These are phyloP conservation scores for Saccharomycopsis sp. DNA, from an alignment of 805 yeast species.

Conservation along the genomic window DNA sequence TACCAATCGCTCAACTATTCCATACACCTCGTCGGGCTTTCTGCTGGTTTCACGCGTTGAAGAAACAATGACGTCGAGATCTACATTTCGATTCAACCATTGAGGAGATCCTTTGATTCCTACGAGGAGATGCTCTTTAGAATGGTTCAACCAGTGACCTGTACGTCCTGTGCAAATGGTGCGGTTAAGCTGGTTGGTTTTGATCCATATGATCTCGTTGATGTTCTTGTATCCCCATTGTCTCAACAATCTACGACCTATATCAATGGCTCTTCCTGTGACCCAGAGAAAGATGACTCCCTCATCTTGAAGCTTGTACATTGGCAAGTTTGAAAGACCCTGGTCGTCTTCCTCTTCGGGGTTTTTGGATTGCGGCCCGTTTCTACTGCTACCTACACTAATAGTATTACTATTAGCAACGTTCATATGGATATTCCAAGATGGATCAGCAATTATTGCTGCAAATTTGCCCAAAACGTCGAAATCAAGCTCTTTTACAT, in stretches of 20 bases:
- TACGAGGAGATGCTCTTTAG: constrained; percentile 83
- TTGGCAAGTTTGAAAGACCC: constrained; percentile 60
- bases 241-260: constrained; percentile 68
- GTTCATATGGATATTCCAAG: constrained; percentile 95
- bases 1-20: constrained; percentile 75
- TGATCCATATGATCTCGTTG: constrained; percentile 87
- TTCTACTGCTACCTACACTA: neutral
- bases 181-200: constrained; percentile 78
- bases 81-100: constrained; percentile 64
- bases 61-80: constrained; percentile 73
- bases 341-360: constrained; percentile 43
- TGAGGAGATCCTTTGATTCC: constrained; percentile 77
- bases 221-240: constrained; percentile 78
- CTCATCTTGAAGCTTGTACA: constrained; percentile 68
- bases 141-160: constrained; percentile 95
- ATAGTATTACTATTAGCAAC: constrained; percentile 19
- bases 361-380: constrained; percentile 43
- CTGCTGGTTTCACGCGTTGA: constrained; percentile 82
- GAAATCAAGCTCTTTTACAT: constrained; percentile 69
- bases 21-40: constrained; percentile 87
- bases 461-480: constrained; percentile 70
- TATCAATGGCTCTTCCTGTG: constrained; percentile 87
- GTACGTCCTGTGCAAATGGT: constrained; percentile 94
- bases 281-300: constrained; percentile 89
- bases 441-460: constrained; percentile 85